Conservation (phyloP, 2,329 filamentous ascomycete species). For the Microcera coccophila region DNA sequence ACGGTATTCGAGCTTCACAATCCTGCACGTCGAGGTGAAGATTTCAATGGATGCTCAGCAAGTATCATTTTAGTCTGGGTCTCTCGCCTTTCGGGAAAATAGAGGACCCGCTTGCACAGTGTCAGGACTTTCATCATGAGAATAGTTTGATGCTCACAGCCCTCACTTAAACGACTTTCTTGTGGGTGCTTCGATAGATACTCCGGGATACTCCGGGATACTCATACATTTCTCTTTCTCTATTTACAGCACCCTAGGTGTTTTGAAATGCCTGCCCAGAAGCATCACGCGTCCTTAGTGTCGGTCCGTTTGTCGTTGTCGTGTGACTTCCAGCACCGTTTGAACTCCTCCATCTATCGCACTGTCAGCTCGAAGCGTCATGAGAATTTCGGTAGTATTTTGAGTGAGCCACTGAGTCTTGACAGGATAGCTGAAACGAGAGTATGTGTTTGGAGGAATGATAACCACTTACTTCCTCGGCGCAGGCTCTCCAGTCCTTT, state of each 20-base stretch:
- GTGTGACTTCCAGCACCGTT: slow-evolving; percentile 85
- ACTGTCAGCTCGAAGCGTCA: slow-evolving; percentile 10
- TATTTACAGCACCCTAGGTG: not conserved
- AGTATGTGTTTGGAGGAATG: not conserved
- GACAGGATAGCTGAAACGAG: not conserved
- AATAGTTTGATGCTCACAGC: too few relatives aligned
- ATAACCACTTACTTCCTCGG: slow-evolving; percentile 68
- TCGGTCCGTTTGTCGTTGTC: slow-evolving; percentile 81
- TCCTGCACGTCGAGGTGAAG: not conserved
- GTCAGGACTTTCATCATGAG: slow-evolving; percentile 3
- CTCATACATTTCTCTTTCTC: not conserved
- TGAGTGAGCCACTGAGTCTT: too few relatives aligned
- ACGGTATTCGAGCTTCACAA: slow-evolving; percentile 1
- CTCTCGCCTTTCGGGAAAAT: slow-evolving; percentile 10
- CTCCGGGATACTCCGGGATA: not conserved
- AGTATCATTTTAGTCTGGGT: not conserved
- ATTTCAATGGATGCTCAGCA: not conserved
- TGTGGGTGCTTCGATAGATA: too few relatives aligned
- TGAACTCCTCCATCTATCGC: slow-evolving; percentile 79
- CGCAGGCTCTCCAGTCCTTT: slow-evolving; percentile 91
- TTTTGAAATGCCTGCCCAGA: not conserved
- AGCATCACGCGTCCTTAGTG: slow-evolving; percentile 59
- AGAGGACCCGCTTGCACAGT: slow-evolving; percentile 17
- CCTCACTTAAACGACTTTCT: too few relatives aligned
- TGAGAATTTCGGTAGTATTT: not conserved